Conservation (phyloP, 257 asterid species). For the Solanum appendiculatum region DNA sequence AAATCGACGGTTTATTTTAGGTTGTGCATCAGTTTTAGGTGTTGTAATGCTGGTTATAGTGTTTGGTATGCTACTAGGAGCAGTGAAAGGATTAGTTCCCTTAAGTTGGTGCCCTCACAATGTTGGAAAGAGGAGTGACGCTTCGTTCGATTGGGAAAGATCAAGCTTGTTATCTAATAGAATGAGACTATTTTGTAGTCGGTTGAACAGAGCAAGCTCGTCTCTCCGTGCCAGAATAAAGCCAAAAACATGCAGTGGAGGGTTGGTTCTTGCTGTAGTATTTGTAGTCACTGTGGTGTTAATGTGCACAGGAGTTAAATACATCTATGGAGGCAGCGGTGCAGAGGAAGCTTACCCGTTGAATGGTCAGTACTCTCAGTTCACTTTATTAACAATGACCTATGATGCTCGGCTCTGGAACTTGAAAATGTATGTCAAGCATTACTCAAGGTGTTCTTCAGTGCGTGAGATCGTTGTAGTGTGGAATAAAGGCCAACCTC, state of each 20-base stretch:
- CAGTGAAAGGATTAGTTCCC: slow-evolving; percentile 64
- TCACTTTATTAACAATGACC: slow-evolving; percentile 85
- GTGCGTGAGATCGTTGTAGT: slow-evolving; percentile 95
- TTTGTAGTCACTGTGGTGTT: slow-evolving; percentile 22
- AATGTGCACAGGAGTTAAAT: slow-evolving; percentile 47
- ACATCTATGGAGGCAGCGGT: slow-evolving; percentile 75
- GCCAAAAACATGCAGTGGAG: slow-evolving; percentile 42
- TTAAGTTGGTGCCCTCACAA: slow-evolving; percentile 88
- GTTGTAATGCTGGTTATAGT: slow-evolving; percentile 45
- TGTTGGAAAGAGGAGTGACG: slow-evolving; percentile 73
- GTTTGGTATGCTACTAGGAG: slow-evolving; percentile 67
- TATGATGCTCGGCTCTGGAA: slow-evolving; percentile 97
- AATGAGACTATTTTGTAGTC: slow-evolving; percentile 56
- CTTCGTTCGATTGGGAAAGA: slow-evolving; percentile 47
- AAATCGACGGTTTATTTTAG: slow-evolving; percentile 47
- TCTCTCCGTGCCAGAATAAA: slow-evolving; percentile 50
- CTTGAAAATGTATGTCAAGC: slow-evolving; percentile 68
- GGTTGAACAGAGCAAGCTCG: slow-evolving; percentile 52
- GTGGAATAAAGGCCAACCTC: slow-evolving; percentile 92
- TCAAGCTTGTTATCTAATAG: slow-evolving; percentile 46
- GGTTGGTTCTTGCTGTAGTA: slow-evolving; percentile 26
- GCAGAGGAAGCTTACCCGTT: slow-evolving; percentile 74
- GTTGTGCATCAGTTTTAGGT: slow-evolving; percentile 44
- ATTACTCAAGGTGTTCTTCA: slow-evolving; percentile 87
- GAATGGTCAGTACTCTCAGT: slow-evolving; percentile 69